A percentile compares a stretch with the other conserved stretches of the same genome.
phyloP scores from a whole-genome alignment of 2,329 filamentous ascomycete species.

The Nannizziopsis barbatae region DNA sequence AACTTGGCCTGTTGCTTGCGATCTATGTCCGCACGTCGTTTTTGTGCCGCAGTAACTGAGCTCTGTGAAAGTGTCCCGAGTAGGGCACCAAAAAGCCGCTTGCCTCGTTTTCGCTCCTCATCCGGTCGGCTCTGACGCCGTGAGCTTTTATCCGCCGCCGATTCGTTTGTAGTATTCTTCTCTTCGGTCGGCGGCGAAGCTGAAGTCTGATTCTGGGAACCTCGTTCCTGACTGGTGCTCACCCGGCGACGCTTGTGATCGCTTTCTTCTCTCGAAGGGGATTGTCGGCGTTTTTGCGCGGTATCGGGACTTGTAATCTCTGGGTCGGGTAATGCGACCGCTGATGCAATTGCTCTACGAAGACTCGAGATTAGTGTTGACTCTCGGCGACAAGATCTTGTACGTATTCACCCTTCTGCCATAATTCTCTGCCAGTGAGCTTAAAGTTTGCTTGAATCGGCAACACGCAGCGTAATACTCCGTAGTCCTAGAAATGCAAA shows the following conservation, averaged over 20 bases:
- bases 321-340: slow-evolving; percentile 43
- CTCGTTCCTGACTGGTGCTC: slow-evolving; percentile 23
- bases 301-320: slow-evolving; percentile 23
- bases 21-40: slow-evolving; percentile 68
- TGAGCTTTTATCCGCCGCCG: slow-evolving; percentile 12
- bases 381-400: background rate
- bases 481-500: background rate
- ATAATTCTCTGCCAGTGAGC: slow-evolving; percentile 1
- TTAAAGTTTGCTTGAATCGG: background rate
- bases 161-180: background rate
- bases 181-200: slow-evolving; percentile 21
- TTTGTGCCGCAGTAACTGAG: slow-evolving; percentile 51
- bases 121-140: slow-evolving; percentile 33
- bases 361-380: background rate
- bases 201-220: slow-evolving; percentile 15
- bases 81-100: slow-evolving; percentile 73
- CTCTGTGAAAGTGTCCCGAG: slow-evolving; percentile 68
- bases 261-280: slow-evolving; percentile 34
- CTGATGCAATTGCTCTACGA: slow-evolving; percentile 41
- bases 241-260: slow-evolving; percentile 44
- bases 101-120: slow-evolving; percentile 75
- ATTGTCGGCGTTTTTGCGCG: slow-evolving; percentile 43
- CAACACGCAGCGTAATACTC: background rate
- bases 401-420: slow-evolving; percentile 12
- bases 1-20: slow-evolving; percentile 62